Conservation (phyloP, 768 basidiomycete genomes). For the Galerina sulciceps region DNA sequence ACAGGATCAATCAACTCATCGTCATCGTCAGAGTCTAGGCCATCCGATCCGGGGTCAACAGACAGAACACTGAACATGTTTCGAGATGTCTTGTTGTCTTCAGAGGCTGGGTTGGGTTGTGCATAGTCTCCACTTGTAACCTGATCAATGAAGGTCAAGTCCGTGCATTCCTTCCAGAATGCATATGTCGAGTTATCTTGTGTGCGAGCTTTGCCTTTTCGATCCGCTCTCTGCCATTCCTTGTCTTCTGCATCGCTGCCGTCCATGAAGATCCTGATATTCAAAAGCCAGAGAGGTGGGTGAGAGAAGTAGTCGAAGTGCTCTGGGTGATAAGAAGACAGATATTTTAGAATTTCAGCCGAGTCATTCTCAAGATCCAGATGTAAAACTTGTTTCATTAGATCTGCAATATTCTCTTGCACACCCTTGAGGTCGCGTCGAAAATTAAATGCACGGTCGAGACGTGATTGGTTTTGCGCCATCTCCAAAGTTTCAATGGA, state of each 20-base stretch:
- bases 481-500: conserved; percentile 64
- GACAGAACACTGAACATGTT: background rate
- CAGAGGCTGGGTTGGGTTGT: background rate
- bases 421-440: conserved; percentile 45
- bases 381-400: conserved; percentile 48
- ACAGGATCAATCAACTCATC: background rate
- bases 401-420: conserved; percentile 46
- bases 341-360: conserved; percentile 41
- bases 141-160: conserved; percentile 50
- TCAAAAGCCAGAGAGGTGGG: conserved; percentile 54
- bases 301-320: conserved; percentile 43
- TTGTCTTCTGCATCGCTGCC: background rate
- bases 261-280: background rate
- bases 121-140: conserved; percentile 6
- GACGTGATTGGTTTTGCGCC: conserved; percentile 41
- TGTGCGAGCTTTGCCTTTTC: conserved; percentile 8
- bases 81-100: background rate
- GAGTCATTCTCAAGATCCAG: conserved; percentile 25
- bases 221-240: background rate
- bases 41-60: background rate
- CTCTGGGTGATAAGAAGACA: conserved; percentile 51
- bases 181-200: conserved; percentile 43
- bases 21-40: background rate
- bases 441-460: conserved; percentile 36
- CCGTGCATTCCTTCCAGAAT: conserved; percentile 53